Base-by-base conservation (phyloP, 2,329 filamentous ascomycete species). In the Trichoderma semiorbis region DNA sequence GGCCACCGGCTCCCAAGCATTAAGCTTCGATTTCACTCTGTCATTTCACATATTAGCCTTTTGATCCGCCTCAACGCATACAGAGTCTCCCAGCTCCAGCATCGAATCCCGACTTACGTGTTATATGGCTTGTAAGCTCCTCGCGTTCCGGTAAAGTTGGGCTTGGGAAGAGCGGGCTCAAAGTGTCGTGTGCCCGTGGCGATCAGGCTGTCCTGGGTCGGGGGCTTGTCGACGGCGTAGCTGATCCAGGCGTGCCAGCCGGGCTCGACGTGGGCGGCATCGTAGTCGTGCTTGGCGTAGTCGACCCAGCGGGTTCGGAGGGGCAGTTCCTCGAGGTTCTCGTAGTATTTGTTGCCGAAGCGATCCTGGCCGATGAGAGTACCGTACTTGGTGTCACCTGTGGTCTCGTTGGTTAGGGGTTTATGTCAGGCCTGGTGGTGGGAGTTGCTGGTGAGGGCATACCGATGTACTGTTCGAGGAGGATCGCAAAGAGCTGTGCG, bases 171-270 rank as follows among this genome's bases (percentile, higher is more conserved):
- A 71, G 87, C 86, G 72, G 90, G 86, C 81, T 97, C 94, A 92
- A 95, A 98, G 47, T 86, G 81, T 74, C 94, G 89, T 61, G 90
- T 82, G 76, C 89, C 86, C 67, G 90, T 84, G 77, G 90, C 88
- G 74, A 97, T 79, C 74, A 96, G 82, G 67, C 90, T 85, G 81
- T 99, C 96, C 78, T 92, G 83, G 47, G 86, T 89, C 2, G 96
- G 96, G 47, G 95, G 90, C 83, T 93, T 92, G 83, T 98, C 94
- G 78, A 97, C 91, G 84, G 91, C 85, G 84, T 99, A 98, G 75
- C 94, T 94, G 77, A 99, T 94, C 96, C 96, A 99, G 34, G 93
- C 94, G 84, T 98, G 96, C 96, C 96, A 99, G 83, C 95, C 93
- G 65, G 95, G 95, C 83, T 98, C 95, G 78, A 98, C 93, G 69